Conservation (phyloP, 1,284 basidiomycete genomes). For the Caloboletus firmus region DNA sequence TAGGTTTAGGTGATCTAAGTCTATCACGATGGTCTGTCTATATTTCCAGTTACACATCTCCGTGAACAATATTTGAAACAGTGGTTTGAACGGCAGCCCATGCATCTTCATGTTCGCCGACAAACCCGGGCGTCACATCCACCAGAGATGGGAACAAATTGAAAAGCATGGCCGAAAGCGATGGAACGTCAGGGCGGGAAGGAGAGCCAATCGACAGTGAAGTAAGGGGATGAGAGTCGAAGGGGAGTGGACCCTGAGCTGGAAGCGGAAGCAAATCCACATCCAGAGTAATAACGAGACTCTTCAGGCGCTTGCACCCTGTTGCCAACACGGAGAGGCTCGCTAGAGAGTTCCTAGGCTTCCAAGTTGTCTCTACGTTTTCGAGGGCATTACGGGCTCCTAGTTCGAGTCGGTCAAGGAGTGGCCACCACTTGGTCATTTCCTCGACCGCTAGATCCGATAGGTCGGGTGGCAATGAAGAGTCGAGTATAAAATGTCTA, state of each 20-base stretch:
- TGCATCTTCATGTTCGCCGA: slow-evolving; percentile 20
- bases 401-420: slow-evolving; percentile 45
- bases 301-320: slow-evolving; percentile 37
- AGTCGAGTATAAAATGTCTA: slow-evolving; percentile 43
- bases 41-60: neutral
- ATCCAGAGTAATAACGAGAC: slow-evolving; percentile 41
- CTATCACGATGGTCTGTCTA: neutral
- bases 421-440: slow-evolving; percentile 48
- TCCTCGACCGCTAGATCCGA: slow-evolving; percentile 43
- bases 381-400: slow-evolving; percentile 35
- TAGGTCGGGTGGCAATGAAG: slow-evolving; percentile 41
- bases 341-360: slow-evolving; percentile 37
- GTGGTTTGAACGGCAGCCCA: slow-evolving; percentile 19
- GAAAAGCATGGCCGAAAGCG: slow-evolving; percentile 14
- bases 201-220: slow-evolving; percentile 25
- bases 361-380: slow-evolving; percentile 24
- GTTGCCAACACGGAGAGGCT: slow-evolving; percentile 40
- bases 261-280: slow-evolving; percentile 6
- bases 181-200: slow-evolving; percentile 14
- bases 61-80: slow-evolving; percentile 1
- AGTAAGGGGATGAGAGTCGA: slow-evolving; percentile 20
- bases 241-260: neutral
- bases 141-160: slow-evolving; percentile 24
- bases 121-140: slow-evolving; percentile 17
- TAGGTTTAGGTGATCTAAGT: slow-evolving; percentile 5